Base-by-base conservation (phyloP, 2,329 filamentous ascomycete genomes). In the Capronia coronata region DNA sequence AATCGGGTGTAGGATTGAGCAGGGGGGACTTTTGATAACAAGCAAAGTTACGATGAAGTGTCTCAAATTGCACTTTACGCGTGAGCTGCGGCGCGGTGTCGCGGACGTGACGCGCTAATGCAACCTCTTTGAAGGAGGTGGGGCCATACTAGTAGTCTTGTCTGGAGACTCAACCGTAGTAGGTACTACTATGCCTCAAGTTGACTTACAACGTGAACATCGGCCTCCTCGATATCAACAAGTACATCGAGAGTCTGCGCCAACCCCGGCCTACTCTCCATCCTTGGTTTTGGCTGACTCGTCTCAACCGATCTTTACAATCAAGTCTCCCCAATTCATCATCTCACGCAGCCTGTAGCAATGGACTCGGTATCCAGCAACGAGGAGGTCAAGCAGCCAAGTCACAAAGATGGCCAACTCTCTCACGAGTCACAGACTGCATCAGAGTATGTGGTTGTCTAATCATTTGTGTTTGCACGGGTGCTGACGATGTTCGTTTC, bases 401-500 rank as follows among this genome's bases (percentile, higher is more conserved):
- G 27, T 11, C 35, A 39, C 16, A 38, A 14, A 37, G 30, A 44
- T 21, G 37, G 27, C 23, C 49, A 52, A 22, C 23, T 30, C 41
- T 81, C 79, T 0, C 74, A 82, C 41, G 71, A 77, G 47, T 87
- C 84, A 1, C 84, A 87, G 60, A 88, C 84, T 13, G 84, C 84
- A 25, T 82, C 80, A 52, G 83, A 87, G 79, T 85, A 72, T 51
- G 69, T 54, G 3, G 6, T 22, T 22, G 8, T 37, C 9, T 16
- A 8, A 2, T 34, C 9, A 13, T 16, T 34, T 34, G 10, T 2
- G 5, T 34, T 34, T 3, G 3, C 35, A 39, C 27, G 23, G 4
- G 45, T 43, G 25, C 39, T 51, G 39, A 51, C 21, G 13, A 3
- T 18, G 2, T 11, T 37, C 19, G n/a, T 11, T 8, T 49, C 18